Evolutionary conservation across 306 rosid species (phyloP).

Genomic region (Styphnolobium japonicum): DNA sequence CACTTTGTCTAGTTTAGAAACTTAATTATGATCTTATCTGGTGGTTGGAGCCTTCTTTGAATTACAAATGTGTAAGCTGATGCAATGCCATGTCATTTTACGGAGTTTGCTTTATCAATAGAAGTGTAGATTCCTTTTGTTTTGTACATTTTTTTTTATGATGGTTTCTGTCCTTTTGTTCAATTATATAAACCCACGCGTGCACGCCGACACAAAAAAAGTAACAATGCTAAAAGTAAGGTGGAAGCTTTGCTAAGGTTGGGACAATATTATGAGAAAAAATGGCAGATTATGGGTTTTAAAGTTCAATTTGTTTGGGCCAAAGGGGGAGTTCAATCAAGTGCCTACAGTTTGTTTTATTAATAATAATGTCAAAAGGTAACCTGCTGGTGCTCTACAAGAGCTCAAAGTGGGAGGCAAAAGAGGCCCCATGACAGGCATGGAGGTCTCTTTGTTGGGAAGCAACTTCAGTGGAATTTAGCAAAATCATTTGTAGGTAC

Average conservation of each 20-base stretch:
- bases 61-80: slow-evolving; percentile 30
- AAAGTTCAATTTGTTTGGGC: slow-evolving; percentile 4
- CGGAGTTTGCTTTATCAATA: slow-evolving; percentile 8
- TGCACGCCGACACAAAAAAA: slow-evolving; percentile 34
- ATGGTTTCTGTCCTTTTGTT: slow-evolving; percentile 3
- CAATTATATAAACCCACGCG: slow-evolving; percentile 32
- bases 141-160: neutral
- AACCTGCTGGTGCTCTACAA: neutral
- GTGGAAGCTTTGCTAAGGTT: slow-evolving; percentile 6
- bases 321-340: neutral
- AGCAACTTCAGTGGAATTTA: slow-evolving; percentile 16
- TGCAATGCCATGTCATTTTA: slow-evolving; percentile 28
- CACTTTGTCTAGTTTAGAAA: slow-evolving; percentile 34
- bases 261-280: slow-evolving; percentile 4
- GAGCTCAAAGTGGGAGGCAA: slow-evolving; percentile 18
- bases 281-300: neutral
- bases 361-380: neutral
- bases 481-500: neutral
- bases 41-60: slow-evolving; percentile 9
- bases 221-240: neutral
- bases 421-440: neutral
- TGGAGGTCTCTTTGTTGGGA: slow-evolving; percentile 1
- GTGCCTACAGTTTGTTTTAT: neutral
- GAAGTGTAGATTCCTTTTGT: slow-evolving; percentile 8
- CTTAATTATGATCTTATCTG: slow-evolving; percentile 26